A percentile compares a stretch with the other conserved stretches of the same genome.
Conservation (phyloP, 2,329 filamentous ascomycete species). For the Colletotrichum viniferum region DNA sequence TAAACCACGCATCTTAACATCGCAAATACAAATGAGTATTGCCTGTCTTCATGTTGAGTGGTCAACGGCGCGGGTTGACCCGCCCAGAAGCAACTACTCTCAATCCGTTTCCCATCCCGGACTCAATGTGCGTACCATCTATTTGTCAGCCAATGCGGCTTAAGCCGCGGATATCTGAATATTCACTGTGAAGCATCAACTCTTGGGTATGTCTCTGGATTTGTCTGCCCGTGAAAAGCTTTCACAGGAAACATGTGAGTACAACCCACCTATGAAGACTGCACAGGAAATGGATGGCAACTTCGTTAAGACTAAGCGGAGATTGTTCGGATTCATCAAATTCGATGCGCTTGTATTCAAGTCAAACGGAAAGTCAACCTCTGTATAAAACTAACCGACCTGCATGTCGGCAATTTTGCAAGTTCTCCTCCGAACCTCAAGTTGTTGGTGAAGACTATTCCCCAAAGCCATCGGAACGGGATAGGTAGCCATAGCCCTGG, state of each 20-base stretch:
- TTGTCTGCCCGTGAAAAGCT: background rate
- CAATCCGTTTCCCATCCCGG: background rate
- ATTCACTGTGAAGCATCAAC: background rate
- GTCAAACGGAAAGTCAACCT: background rate
- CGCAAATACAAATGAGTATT: background rate
- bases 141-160: rapidly evolving
- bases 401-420: background rate
- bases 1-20: background rate
- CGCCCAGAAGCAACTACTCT: background rate
- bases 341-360: background rate
- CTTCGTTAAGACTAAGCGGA: background rate
- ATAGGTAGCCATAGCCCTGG: background rate
- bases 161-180: background rate
- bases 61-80: background rate
- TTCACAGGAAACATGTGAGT: background rate
- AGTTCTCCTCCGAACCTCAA: background rate
- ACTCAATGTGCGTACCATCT: background rate
- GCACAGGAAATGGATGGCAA: background rate
- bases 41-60: background rate
- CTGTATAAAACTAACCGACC: background rate
- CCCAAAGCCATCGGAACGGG: background rate
- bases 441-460: background rate
- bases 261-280: background rate
- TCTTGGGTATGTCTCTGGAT: background rate
- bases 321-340: background rate